Percentiles rank a stretch among this genome's conserved stretches.
Conservation (phyloP, 495 filamentous ascomycete species). For the Cercophora scortea region DNA sequence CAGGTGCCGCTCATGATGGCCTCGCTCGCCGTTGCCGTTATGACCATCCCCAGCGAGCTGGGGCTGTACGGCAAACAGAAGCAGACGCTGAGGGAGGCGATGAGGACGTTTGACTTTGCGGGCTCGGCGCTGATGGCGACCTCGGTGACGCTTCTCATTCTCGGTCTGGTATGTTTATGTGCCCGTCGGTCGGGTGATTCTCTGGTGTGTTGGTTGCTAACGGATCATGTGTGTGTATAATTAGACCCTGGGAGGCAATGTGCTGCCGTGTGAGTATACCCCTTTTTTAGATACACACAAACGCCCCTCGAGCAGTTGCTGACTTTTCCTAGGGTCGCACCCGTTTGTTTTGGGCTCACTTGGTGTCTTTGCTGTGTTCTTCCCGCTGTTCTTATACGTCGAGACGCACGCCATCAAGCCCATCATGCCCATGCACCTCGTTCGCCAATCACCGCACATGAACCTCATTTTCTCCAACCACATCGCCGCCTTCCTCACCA, state of each 20-base stretch:
- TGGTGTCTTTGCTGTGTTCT: constrained; percentile 44
- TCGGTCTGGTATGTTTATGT: constrained; percentile 50
- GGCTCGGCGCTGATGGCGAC: constrained; percentile 60
- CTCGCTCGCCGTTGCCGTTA: constrained; percentile 47
- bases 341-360: constrained; percentile 61
- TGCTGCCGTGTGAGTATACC: constrained; percentile 45
- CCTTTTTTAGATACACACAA: neutral
- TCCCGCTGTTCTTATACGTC: constrained; percentile 52
- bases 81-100: constrained; percentile 45
- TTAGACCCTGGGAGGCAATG: constrained; percentile 68
- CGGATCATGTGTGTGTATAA: neutral
- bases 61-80: constrained; percentile 46
- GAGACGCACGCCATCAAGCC: constrained; percentile 54
- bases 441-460: constrained; percentile 52
- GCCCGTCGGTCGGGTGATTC: neutral
- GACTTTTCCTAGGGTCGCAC: constrained; percentile 44
- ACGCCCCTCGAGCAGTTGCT: neutral
- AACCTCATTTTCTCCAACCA: constrained; percentile 65
- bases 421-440: constrained; percentile 62
- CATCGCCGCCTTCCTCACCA: constrained; percentile 54
- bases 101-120: constrained; percentile 59
- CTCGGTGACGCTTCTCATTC: constrained; percentile 58
- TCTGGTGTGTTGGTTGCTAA: constrained; percentile 13
- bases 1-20: constrained; percentile 59
- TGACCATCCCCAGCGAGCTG: constrained; percentile 53